Evolutionary conservation across 306 rosid species (phyloP).

Genomic region (Dryas alaskensis): DNA sequence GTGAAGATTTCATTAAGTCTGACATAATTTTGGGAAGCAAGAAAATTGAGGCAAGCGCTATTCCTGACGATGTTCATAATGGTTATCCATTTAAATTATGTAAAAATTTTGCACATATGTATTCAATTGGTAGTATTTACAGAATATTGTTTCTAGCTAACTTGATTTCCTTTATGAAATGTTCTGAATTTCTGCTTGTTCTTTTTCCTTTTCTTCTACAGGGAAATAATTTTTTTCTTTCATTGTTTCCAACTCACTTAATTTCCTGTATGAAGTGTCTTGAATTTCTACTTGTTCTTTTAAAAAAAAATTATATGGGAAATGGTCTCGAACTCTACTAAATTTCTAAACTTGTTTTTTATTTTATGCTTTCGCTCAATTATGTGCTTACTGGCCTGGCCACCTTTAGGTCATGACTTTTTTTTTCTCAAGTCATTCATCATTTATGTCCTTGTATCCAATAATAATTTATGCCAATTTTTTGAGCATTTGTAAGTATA

Average conservation of each 20-base stretch:
- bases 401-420: neutral
- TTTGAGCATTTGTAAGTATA: neutral
- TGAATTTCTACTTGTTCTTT: neutral
- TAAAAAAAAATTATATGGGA: neutral
- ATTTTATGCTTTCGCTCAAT: neutral
- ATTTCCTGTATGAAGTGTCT: too few relatives aligned
- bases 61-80: slow-evolving; percentile 16
- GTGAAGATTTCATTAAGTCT: slow-evolving; percentile 70
- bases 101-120: neutral
- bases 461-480: neutral
- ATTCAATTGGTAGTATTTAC: neutral
- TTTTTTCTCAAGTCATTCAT: neutral
- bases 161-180: neutral
- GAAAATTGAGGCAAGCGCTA: slow-evolving; percentile 65
- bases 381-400: neutral
- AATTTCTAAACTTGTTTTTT: neutral
- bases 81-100: neutral
- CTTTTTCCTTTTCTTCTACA: neutral
- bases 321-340: neutral
- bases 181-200: neutral
- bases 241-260: too few relatives aligned
- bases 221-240: neutral
- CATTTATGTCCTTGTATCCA: neutral
- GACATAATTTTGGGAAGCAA: slow-evolving; percentile 74
- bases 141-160: neutral